A percentile compares a stretch with the other conserved stretches of the same genome.
phyloP scores from a whole-genome alignment of 2,329 filamentous ascomycete genomes.

The Ophiostoma triangulosporum region DNA sequence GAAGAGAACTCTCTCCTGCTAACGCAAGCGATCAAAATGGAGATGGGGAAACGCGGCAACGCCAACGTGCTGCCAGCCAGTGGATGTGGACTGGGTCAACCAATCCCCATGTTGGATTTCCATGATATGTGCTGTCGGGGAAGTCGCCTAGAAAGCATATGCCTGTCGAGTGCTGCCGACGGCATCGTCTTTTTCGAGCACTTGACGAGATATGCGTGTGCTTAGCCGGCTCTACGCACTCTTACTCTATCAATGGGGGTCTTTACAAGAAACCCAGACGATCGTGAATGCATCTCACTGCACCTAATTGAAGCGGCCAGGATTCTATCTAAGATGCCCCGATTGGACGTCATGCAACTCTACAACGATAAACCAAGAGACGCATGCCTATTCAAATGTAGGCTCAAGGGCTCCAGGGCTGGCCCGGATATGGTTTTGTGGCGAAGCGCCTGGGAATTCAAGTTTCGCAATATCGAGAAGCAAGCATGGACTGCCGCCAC shows the following conservation, averaged over 20 bases:
- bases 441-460: neutral
- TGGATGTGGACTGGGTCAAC: neutral
- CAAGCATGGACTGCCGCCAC: neutral
- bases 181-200: neutral
- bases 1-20: neutral
- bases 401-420: neutral
- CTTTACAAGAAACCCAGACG: neutral
- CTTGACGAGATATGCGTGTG: neutral
- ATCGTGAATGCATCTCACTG: neutral
- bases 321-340: neutral
- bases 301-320: neutral
- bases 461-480: neutral
- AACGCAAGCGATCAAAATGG: neutral
- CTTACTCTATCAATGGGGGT: neutral
- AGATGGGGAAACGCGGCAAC: neutral
- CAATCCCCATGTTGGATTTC: too few relatives aligned
- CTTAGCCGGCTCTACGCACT: neutral
- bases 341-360: neutral
- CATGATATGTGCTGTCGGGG: too few relatives aligned
- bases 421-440: neutral
- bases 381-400: neutral
- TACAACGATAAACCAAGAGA: neutral
- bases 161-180: neutral
- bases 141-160: neutral
- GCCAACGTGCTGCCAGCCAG: neutral